A percentile compares a stretch with the other conserved stretches of the same genome.
phyloP scores from a whole-genome alignment of 2,329 filamentous ascomycete genomes.

The Cladophialophora carrionii region DNA sequence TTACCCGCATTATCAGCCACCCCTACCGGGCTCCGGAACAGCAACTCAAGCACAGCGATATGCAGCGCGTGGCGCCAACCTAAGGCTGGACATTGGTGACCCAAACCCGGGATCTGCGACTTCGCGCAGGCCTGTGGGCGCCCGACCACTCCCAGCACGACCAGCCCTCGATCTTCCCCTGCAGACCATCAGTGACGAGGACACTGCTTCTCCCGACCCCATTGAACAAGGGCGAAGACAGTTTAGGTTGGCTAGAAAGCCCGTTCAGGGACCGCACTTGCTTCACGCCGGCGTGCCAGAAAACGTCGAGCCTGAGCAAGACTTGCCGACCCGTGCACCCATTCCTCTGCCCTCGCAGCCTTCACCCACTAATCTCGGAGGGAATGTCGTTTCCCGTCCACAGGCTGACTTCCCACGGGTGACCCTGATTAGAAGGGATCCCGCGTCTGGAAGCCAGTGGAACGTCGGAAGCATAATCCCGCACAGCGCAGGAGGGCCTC shows the following conservation, averaged over 20 bases:
- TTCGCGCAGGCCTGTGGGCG: conserved; percentile 32
- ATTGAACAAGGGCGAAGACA: conserved; percentile 14
- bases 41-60: conserved; percentile 31
- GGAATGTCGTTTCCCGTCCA: not conserved
- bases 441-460: conserved; percentile 70
- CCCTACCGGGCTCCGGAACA: conserved; percentile 15
- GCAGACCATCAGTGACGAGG: not conserved
- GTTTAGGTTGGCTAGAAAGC: conserved; percentile 26
- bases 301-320: not conserved
- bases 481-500: conserved; percentile 34
- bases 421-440: conserved; percentile 74
- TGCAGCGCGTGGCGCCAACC: conserved; percentile 29
- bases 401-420: conserved; percentile 38
- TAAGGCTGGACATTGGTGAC: conserved; percentile 26
- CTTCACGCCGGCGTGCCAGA: not conserved
- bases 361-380: not conserved
- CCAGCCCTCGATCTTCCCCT: conserved; percentile 7
- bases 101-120: not conserved
- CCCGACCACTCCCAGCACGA: conserved; percentile 25
- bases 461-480: conserved; percentile 69
- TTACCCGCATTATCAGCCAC: conserved; percentile 34
- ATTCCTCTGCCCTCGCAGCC: not conserved
- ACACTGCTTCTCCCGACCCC: conserved; percentile 3
- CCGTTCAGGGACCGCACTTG: conserved; percentile 17
- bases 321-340: not conserved